These are phyloP conservation scores for Ceratobasidium sp. DNA, from an alignment of 1,284 basidiomycete species.

Conservation along the genomic window DNA sequence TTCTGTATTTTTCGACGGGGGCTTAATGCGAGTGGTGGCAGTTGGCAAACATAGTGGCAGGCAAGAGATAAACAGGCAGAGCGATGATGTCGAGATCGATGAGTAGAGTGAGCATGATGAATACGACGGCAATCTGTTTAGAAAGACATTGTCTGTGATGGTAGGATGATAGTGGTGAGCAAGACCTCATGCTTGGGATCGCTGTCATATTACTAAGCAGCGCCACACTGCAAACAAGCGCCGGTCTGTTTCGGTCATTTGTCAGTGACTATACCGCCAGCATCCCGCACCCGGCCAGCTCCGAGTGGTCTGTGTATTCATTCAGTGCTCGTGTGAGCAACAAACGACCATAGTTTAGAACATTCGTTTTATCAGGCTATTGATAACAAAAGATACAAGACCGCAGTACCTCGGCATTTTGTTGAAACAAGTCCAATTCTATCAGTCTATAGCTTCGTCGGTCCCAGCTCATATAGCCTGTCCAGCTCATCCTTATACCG, in stretches of 20 bases:
- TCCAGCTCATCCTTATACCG: slow-evolving; percentile 76
- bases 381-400: background rate
- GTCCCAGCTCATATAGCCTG: slow-evolving; percentile 65
- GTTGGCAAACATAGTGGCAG: slow-evolving; percentile 12
- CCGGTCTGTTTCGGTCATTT: background rate
- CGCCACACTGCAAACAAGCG: background rate
- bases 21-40: slow-evolving; percentile 40
- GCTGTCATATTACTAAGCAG: slow-evolving; percentile 1
- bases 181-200: background rate
- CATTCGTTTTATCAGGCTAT: background rate
- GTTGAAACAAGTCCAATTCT: background rate
- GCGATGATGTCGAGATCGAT: slow-evolving; percentile 25
- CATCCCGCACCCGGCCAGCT: no score
- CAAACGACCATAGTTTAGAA: background rate
- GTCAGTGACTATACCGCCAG: no score
- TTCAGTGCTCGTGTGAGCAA: no score
- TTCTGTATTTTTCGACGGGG: background rate
- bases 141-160: slow-evolving; percentile 40
- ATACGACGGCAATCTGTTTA: slow-evolving; percentile 20
- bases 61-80: background rate
- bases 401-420: background rate
- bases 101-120: slow-evolving; percentile 35
- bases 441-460: slow-evolving; percentile 35
- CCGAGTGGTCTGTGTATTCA: no score
- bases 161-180: slow-evolving; percentile 25